Percentiles rank a stretch among this genome's conserved stretches.
Evolutionary conservation across 257 asterid species (phyloP).

Genomic region (Solanum gracilifrons): DNA sequence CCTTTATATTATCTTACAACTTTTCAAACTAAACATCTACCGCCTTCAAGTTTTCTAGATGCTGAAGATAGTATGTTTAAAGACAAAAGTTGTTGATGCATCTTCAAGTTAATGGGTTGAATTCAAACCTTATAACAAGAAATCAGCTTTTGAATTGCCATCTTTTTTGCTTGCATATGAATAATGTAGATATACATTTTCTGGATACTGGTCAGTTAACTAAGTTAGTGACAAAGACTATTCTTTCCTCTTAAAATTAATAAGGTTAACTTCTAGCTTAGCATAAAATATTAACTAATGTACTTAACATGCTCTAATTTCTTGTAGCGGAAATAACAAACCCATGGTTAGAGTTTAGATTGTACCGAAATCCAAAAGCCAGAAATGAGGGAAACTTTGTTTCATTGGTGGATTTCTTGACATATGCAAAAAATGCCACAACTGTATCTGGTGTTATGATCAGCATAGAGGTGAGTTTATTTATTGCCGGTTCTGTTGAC

Average conservation of each 20-base stretch:
- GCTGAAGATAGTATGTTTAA: not conserved
- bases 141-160: not conserved
- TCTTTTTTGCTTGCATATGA: not conserved
- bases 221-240: not conserved
- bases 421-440: conserved; percentile 40
- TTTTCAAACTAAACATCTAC: not conserved
- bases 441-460: conserved; percentile 64
- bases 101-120: not conserved
- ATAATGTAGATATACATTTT: not conserved
- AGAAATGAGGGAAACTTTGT: conserved; percentile 27
- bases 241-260: not conserved
- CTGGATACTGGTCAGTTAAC: not conserved
- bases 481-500: not conserved
- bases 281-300: not conserved
- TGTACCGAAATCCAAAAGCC: conserved; percentile 50
- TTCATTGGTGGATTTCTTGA: conserved; percentile 51
- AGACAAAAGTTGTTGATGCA: not conserved
- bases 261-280: not conserved
- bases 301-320: not conserved
- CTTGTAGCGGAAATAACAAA: conserved; percentile 50
- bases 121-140: not conserved
- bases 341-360: conserved; percentile 14
- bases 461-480: conserved; percentile 50
- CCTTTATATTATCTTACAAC: not conserved
- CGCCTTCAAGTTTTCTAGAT: not conserved